Evolutionary conservation across 2,329 filamentous ascomycete species (phyloP).

Genomic region (Pseudogymnoascus sp.): DNA sequence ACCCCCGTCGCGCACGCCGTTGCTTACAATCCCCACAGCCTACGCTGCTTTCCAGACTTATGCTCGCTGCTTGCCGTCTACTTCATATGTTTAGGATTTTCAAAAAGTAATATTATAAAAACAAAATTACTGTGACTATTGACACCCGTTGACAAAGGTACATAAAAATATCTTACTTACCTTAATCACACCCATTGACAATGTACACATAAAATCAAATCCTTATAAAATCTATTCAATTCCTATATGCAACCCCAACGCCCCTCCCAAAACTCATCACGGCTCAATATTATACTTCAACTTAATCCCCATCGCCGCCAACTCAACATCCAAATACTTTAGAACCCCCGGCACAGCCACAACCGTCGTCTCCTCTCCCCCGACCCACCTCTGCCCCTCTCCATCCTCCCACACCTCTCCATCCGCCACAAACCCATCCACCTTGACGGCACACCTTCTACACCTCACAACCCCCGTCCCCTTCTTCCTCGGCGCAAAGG

Average conservation of each 20-base stretch:
- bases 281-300: conserved; percentile 75
- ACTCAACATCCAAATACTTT: conserved; percentile 87
- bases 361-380: conserved; percentile 82
- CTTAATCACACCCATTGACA: too few relatives aligned
- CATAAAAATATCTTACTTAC: too few relatives aligned
- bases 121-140: too few relatives aligned
- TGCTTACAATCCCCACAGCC: too few relatives aligned
- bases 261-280: background rate
- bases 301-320: conserved; percentile 93
- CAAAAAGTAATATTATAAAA: too few relatives aligned
- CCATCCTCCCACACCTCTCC: conserved; percentile 91
- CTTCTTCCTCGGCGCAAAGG: conserved; percentile 55
- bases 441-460: conserved; percentile 57
- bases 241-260: background rate
- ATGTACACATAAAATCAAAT: too few relatives aligned
- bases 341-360: conserved; percentile 90
- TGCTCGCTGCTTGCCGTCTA: too few relatives aligned
- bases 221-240: background rate
- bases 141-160: too few relatives aligned
- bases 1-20: too few relatives aligned
- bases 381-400: conserved; percentile 71
- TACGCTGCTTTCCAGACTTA: too few relatives aligned
- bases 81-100: too few relatives aligned
- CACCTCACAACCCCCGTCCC: conserved; percentile 66
- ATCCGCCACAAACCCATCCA: conserved; percentile 34